Base-by-base conservation (phyloP, 2,329 filamentous ascomycete species). In the Aspergillus vadensis region DNA sequence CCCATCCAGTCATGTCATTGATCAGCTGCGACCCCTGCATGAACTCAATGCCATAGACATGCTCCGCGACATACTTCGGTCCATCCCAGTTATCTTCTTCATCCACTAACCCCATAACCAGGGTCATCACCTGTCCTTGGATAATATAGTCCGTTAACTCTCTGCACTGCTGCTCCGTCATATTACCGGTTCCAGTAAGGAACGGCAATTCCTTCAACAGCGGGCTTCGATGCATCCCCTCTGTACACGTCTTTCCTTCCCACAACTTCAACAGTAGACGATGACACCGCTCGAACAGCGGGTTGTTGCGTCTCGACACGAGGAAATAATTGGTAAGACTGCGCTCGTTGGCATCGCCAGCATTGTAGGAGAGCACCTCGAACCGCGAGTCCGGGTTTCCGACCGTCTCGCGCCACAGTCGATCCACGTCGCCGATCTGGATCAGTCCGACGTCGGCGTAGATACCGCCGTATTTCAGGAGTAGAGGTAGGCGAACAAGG, bases 91-190 rank as follows among this genome's bases (percentile, higher is more conserved):
- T 27, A 21, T 41, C 55, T 21, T 57, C 47, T 36, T 50, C 47
- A n/a, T 57, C 55, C 14, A 57, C 55, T 5, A 57, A 27, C n/a
- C 55, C 47, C 55, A 57, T 57, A 1, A 57, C 55, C 9, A 51
- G 17, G 5, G 44, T 51, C 5, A 51, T 36, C 23, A 51, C 55
- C 44, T 57, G 55, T 7, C 55, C 55, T 23, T 57, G 55, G 47
- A 57, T 57, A 19, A 57, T 57, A 38, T 57, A 57, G 6, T 57
- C 55, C 44, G 55, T 57, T 17, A 57, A 15, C 32, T 49, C n/a
- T 27, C 23, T 23, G 32, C 55, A 49, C 21, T 17, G 12, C 47
- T 50, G 23, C 47, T 51, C 47, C 10, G 50, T 32, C 12, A 51
- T 19, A 15, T 39, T 17, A 14, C 25, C 30, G 8, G 30, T 19